Evolutionary conservation across 108 stramenopile species (phyloP).

Genomic region (Fragilaria radians): DNA sequence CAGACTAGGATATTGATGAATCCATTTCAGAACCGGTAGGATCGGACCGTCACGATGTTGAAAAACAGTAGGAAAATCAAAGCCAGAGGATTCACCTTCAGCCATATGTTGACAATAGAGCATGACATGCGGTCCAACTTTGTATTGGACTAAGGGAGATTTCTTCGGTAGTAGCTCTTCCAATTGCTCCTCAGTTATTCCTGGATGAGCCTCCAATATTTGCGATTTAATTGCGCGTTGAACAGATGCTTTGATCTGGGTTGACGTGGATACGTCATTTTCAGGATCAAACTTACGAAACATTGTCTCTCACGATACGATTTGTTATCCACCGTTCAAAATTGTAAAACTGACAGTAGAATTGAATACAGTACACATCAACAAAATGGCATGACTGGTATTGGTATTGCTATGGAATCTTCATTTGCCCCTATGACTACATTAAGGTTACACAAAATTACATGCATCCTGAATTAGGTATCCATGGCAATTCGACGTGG

Average conservation of each 20-base stretch:
- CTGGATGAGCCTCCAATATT: slow-evolving; percentile 57
- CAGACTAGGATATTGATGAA: slow-evolving; percentile 75
- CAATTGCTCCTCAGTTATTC: slow-evolving; percentile 70
- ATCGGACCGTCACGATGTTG: slow-evolving; percentile 92
- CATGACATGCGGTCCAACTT: slow-evolving; percentile 76
- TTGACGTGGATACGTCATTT: slow-evolving; percentile 74
- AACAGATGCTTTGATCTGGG: slow-evolving; percentile 81
- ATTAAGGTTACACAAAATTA: too few relatives aligned
- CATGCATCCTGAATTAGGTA: too few relatives aligned
- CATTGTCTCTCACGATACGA: too few relatives aligned
- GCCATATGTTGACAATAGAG: slow-evolving; percentile 58
- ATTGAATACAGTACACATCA: too few relatives aligned
- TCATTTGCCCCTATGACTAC: too few relatives aligned
- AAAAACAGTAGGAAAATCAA: slow-evolving; percentile 83
- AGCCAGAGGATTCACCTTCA: slow-evolving; percentile 14
- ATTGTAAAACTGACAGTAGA: too few relatives aligned
- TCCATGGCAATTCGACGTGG: too few relatives aligned
- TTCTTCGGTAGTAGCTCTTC: slow-evolving; percentile 91
- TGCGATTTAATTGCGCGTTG: slow-evolving; percentile 73
- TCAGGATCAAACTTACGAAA: slow-evolving; percentile 76
- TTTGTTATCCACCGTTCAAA: too few relatives aligned
- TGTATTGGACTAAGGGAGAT: slow-evolving; percentile 75
- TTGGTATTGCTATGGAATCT: too few relatives aligned
- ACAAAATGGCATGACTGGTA: too few relatives aligned
- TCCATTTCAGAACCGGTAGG: slow-evolving; percentile 81